Conservation (phyloP, 768 basidiomycete species). For the Phaffia tasmanica region DNA sequence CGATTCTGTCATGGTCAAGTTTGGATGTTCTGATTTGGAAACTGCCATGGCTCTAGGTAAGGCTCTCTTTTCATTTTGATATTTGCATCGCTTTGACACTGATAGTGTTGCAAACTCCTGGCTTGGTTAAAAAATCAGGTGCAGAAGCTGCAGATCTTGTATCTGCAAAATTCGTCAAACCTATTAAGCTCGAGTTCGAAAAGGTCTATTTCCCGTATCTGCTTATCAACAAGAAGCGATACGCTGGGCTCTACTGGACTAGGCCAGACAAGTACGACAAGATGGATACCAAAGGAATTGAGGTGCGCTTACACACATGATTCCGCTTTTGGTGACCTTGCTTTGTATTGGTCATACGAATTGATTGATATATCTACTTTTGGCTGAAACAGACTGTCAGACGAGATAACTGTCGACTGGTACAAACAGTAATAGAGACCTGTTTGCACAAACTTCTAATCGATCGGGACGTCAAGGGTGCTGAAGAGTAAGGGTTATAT, state of each 20-base stretch:
- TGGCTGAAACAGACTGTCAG: slow-evolving; percentile 65
- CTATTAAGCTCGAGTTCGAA: slow-evolving; percentile 98
- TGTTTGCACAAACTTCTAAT: slow-evolving; percentile 97
- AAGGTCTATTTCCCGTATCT: slow-evolving; percentile 98
- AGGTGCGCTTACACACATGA: slow-evolving; percentile 47
- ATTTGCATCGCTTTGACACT: background rate
- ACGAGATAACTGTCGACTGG: slow-evolving; percentile 95
- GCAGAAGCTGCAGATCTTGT: slow-evolving; percentile 86
- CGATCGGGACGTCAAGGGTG: slow-evolving; percentile 82
- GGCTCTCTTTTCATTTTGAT: slow-evolving; percentile 27
- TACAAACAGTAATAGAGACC: slow-evolving; percentile 94
- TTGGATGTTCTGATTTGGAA: slow-evolving; percentile 76
- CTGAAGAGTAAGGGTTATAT: slow-evolving; percentile 65
- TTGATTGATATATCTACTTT: background rate
- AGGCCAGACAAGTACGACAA: slow-evolving; percentile 90
- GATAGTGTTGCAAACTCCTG: slow-evolving; percentile 7
- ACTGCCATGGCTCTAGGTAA: slow-evolving; percentile 81
- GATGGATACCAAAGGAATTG: slow-evolving; percentile 99
- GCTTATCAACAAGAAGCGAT: slow-evolving; percentile 96
- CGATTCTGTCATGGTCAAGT: slow-evolving; percentile 97
- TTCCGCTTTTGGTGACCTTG: background rate
- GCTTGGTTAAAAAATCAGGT: slow-evolving; percentile 45
- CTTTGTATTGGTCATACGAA: background rate
- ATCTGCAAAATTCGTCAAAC: slow-evolving; percentile 78
- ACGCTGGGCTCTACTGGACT: slow-evolving; percentile 98